Evolutionary conservation across 441 rosid species (phyloP).

Genomic region (Syzygium malaccense): DNA sequence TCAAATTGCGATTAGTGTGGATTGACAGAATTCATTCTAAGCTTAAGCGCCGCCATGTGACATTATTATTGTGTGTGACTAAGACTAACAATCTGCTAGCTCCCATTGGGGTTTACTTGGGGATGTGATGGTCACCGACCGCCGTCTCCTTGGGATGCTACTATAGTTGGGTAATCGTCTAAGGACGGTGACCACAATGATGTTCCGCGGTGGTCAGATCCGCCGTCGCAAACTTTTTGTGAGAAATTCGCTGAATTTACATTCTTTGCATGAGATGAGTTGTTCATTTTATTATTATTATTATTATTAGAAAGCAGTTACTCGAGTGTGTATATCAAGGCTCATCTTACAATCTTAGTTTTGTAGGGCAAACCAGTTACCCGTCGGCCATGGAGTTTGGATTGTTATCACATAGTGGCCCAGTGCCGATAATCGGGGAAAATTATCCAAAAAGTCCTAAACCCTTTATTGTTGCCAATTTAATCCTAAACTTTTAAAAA

Average conservation of each 20-base stretch:
- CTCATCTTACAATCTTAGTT: background rate
- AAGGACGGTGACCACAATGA: too few relatives aligned
- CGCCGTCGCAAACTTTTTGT: background rate
- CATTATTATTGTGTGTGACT: background rate
- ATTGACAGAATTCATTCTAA: background rate
- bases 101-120: background rate
- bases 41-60: background rate
- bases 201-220: fast-evolving
- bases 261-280: background rate
- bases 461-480: too few relatives aligned
- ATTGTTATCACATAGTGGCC: background rate
- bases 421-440: background rate
- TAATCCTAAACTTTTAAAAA: too few relatives aligned
- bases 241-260: background rate
- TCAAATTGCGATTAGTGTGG: background rate
- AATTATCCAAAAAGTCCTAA: too few relatives aligned
- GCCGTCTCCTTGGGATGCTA: too few relatives aligned
- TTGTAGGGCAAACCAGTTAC: background rate
- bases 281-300: background rate
- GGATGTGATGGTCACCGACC: background rate
- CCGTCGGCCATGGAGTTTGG: background rate
- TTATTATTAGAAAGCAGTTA: background rate
- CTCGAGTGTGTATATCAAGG: too few relatives aligned
- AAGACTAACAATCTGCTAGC: background rate
- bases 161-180: too few relatives aligned